Base-by-base conservation (phyloP, 352 stramenopile genomes). In the Pythium monospermum region DNA sequence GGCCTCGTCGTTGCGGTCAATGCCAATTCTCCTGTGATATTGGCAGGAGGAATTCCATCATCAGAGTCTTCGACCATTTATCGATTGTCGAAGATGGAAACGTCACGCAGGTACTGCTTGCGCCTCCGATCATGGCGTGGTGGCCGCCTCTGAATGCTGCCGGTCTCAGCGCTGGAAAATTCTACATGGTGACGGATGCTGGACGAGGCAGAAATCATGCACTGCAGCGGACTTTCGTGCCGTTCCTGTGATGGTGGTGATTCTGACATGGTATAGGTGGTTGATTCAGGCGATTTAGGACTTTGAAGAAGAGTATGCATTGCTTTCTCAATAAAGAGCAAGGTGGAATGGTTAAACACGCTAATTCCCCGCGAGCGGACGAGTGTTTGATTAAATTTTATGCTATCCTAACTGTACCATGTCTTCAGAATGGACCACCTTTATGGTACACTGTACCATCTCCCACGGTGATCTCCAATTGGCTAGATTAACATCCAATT, bases 101-200 rank as follows among this genome's bases (percentile, higher is more conserved):
- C 40, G 50, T 57, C 39, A 32, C 30, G 21, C 27, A 50, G 18
- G 33, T 2, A 42, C 49, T 57, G 22, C 49, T 40, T 35, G 12
- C 49, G 38, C 3, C 18, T 57, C 25, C 50, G n/a, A 57, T 57
- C 39, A 50, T 42, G 48, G 19, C 7, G 19, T 55, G 48, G 33
- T 23, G 23, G 35, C 6, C 11, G 4, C 1, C 48, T 37, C 4
- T 55, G 36, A n/a, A 39, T 47, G 35, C 48, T 36, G 48, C 37
- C 23, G 48, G 48, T 38, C 37, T 55, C 25, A 55, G 48, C 26
- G 46, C 48, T 56, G 48, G 48, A 36, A 46, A 26, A 41, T 56
- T 56, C 48, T 56, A 56, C 48, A 46, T 56, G 48, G 48, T 56
- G 48, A 56, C 48, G 27, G 22, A 47, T 56, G 48, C 28, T 46